Evolutionary conservation across 768 basidiomycete species (phyloP), one percentile per base, ranked within the genome.

Genomic region (Mycena maculata): DNA sequence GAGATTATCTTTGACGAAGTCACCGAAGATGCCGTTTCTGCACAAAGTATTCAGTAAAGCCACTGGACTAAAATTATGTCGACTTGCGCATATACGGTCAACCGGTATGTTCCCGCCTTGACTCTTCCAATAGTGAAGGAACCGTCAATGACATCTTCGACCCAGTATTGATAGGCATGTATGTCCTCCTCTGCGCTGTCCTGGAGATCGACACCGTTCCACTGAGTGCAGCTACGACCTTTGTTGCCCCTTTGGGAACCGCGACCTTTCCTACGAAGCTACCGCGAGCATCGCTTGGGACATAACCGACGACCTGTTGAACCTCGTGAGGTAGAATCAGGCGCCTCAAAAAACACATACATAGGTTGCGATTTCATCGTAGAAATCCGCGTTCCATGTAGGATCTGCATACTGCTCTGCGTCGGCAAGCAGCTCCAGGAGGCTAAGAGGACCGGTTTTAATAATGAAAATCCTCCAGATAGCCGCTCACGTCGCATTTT

Each of bases 11-110:
- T 71, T 65, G 2, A 72, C 60, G 41, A 68, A 76, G 60, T 76
- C 74, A 11, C 76, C 76, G 53, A 76, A 76, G 5, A 75, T 75
- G 1, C 75, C 75, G n/a, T n/a, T n/a, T n/a, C n/a, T n/a, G n/a
- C n/a, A n/a, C n/a, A n/a, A n/a, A n/a, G n/a, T n/a, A n/a, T n/a
- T n/a, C n/a, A n/a, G n/a, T n/a, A n/a, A n/a, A n/a, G n/a, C n/a
- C n/a, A n/a, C n/a, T n/a, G n/a, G n/a, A n/a, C n/a, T n/a, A n/a
- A n/a, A n/a, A n/a, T n/a, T n/a, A n/a, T n/a, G n/a, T n/a, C n/a
- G n/a, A n/a, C n/a, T n/a, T n/a, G n/a, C n/a, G 73, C 75, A 25
- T 60, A 72, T 1, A 76, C 67, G 10, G 76, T 76, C 27, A 77
- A 53, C 25, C 76, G 71, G 48, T 77, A 77, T 4, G 67, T 70